Evolutionary conservation across 306 rosid genomes (phyloP).

Genomic region (Ceratonia siliqua): DNA sequence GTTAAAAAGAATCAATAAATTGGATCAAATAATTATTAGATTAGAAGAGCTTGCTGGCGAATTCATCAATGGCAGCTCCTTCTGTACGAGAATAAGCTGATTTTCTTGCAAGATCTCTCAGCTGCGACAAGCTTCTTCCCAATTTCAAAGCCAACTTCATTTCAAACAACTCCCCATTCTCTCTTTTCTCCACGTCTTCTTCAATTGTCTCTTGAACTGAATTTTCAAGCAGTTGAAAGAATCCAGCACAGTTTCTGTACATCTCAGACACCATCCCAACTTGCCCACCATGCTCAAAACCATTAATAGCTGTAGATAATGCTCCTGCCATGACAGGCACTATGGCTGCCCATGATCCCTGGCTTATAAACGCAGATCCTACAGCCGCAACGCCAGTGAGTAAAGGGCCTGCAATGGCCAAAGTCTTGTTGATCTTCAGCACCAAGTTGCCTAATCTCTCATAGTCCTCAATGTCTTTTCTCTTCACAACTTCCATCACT

Average conservation of each 20-base stretch:
- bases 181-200: constrained; percentile 58
- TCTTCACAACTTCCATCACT: constrained; percentile 54
- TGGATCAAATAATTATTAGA: not conserved
- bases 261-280: constrained; percentile 82
- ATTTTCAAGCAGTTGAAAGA: constrained; percentile 48
- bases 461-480: constrained; percentile 72
- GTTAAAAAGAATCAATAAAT: not conserved
- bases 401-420: constrained; percentile 76
- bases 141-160: constrained; percentile 68
- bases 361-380: constrained; percentile 51
- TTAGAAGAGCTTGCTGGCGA: constrained; percentile 73
- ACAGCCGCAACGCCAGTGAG: constrained; percentile 67
- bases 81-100: constrained; percentile 56
- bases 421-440: constrained; percentile 59
- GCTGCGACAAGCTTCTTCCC: constrained; percentile 73
- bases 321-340: constrained; percentile 64
- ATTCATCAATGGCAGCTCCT: constrained; percentile 58
- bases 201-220: constrained; percentile 55
- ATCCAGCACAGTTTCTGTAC: constrained; percentile 66
- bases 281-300: constrained; percentile 71
- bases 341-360: constrained; percentile 40
- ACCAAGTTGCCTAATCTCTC: constrained; percentile 70
- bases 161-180: constrained; percentile 68
- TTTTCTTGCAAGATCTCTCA: constrained; percentile 58
- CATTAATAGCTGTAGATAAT: constrained; percentile 50